phyloP scores from a whole-genome alignment of 129 eudicot species.

The Logfia minima region DNA sequence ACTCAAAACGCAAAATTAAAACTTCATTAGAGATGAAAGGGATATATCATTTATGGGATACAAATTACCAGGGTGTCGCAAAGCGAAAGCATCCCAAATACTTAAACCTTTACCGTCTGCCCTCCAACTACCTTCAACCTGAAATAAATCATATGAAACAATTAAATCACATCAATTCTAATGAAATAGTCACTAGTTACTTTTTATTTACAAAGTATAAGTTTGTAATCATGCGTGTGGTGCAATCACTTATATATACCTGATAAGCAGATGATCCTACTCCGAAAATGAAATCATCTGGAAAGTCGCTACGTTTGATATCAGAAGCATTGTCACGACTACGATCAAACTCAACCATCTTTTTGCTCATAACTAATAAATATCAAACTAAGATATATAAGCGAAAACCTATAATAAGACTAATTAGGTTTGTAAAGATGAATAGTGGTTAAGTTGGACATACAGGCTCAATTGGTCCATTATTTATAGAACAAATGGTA shows the following conservation, averaged over 20 bases:
- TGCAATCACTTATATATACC: neutral
- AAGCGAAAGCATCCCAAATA: neutral
- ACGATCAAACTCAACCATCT: no score
- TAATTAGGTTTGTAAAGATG: no score
- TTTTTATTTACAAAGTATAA: no score
- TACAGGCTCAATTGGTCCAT: no score
- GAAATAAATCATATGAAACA: neutral
- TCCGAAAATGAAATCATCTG: neutral
- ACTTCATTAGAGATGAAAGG: no score
- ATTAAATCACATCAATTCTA: neutral
- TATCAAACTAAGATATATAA: no score
- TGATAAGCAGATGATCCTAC: slow-evolving; percentile 9
- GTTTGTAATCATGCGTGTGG: neutral
- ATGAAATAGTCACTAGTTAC: neutral
- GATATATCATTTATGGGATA: neutral
- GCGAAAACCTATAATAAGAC: no score
- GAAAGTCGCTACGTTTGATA: neutral
- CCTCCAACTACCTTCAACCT: slow-evolving; percentile 10
- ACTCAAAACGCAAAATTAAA: neutral
- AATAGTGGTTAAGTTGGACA: no score
- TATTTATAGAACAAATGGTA: no score
- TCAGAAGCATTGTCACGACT: neutral
- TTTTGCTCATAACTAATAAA: no score
- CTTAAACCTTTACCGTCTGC: slow-evolving; percentile 1
- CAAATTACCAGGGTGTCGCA: neutral